phyloP scores from a whole-genome alignment of 257 asterid species.

The Knoxia roxburghii region DNA sequence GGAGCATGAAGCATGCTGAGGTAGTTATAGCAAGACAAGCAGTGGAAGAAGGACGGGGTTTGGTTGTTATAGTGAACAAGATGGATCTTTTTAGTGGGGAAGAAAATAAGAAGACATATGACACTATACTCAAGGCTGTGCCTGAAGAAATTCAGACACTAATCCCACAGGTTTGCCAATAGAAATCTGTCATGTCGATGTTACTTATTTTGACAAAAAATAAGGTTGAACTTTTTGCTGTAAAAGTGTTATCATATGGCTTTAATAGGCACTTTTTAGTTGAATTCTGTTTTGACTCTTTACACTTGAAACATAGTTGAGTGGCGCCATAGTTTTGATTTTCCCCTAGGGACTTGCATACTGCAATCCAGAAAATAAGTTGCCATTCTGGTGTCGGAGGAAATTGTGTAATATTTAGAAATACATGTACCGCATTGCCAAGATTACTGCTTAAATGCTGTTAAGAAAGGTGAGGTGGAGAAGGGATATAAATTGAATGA shows the following conservation, averaged over 20 bases:
- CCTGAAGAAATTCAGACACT: slow-evolving; percentile 92
- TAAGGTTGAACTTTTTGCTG: too few species aligned
- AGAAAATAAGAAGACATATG: slow-evolving; percentile 44
- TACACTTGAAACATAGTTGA: too few species aligned
- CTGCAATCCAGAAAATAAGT: too few species aligned
- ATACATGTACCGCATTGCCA: too few species aligned
- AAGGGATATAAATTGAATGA: not conserved
- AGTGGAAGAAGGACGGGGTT: slow-evolving; percentile 88
- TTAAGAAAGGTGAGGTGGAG: too few species aligned
- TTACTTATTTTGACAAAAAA: not conserved
- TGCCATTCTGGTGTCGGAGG: too few species aligned
- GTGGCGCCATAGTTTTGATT: too few species aligned
- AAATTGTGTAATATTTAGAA: too few species aligned
- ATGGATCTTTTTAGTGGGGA: slow-evolving; percentile 75
- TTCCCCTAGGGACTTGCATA: too few species aligned
- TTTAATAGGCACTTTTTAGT: not conserved
- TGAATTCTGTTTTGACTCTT: too few species aligned
- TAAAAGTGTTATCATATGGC: not conserved
- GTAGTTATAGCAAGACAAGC: slow-evolving; percentile 96
- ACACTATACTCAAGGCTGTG: slow-evolving; percentile 55
- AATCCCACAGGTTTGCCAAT: slow-evolving; percentile 70
- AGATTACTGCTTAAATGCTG: too few species aligned
- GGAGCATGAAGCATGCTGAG: slow-evolving; percentile 94
- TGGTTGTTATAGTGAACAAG: slow-evolving; percentile 87
- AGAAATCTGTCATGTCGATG: not conserved